Conservation (phyloP, 345 rosid genomes). For the Erysimum cheiranthoides region DNA sequence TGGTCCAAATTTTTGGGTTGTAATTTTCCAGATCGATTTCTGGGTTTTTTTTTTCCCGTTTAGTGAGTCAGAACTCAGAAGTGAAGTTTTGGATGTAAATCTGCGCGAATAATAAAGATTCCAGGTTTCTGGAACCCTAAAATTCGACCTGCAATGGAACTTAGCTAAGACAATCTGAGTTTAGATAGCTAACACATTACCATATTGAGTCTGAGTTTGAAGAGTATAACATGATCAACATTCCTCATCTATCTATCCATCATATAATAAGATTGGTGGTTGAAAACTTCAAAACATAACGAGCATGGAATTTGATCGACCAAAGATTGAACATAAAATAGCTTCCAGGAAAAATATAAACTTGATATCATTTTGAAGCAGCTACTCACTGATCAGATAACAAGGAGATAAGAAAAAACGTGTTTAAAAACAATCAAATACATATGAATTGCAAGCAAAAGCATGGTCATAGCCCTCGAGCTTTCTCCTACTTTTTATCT, state of each 20-base stretch:
- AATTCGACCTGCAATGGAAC: neutral
- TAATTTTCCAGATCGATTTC: no score
- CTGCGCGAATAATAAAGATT: no score
- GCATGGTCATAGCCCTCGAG: neutral
- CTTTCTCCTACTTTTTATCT: conserved; percentile 44
- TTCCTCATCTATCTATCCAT: neutral
- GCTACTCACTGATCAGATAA: neutral
- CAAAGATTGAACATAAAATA: neutral
- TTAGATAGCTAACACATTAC: no score
- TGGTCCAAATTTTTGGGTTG: conserved; percentile 26
- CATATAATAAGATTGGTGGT: neutral
- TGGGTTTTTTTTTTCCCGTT: neutral
- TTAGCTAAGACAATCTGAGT: neutral
- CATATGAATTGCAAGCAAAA: conserved; percentile 23
- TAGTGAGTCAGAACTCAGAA: neutral
- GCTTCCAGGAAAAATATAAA: neutral
- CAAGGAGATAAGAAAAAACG: neutral
- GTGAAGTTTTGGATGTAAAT: neutral
- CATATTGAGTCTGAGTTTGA: neutral
- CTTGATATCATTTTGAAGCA: neutral
- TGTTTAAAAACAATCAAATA: neutral
- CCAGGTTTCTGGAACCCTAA: neutral
- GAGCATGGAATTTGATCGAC: neutral
- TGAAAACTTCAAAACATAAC: conserved; percentile 5
- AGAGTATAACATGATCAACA: neutral